phyloP scores from a whole-genome alignment of 1,284 basidiomycete genomes.

The Irpex rosettiformis region DNA sequence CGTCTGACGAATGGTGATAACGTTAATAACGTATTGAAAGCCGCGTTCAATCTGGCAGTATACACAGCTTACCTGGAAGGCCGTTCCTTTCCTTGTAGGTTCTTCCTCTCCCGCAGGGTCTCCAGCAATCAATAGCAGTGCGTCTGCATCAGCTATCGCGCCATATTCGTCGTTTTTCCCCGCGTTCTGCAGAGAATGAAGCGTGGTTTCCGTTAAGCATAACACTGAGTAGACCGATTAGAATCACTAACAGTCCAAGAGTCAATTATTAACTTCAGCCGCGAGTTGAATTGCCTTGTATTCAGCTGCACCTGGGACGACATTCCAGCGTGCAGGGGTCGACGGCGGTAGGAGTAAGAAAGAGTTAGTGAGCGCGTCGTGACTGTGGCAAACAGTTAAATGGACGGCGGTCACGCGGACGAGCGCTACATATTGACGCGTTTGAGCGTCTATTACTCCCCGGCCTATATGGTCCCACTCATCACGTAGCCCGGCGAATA shows the following conservation, averaged over 20 bases:
- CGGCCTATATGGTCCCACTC: background rate
- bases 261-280: slow-evolving; percentile 65
- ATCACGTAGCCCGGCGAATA: background rate
- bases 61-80: slow-evolving; percentile 70
- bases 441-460: background rate
- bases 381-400: slow-evolving; percentile 9
- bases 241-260: slow-evolving; percentile 67
- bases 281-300: slow-evolving; percentile 54
- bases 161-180: slow-evolving; percentile 68
- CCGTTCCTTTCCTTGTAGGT: slow-evolving; percentile 83
- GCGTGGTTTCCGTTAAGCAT: background rate
- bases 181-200: slow-evolving; percentile 40
- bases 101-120: slow-evolving; percentile 84
- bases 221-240: slow-evolving; percentile 1
- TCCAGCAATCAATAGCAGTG: slow-evolving; percentile 77
- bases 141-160: slow-evolving; percentile 63
- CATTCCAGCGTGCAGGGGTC: slow-evolving; percentile 9
- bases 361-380: slow-evolving; percentile 23
- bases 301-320: slow-evolving; percentile 40
- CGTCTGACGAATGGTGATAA: slow-evolving; percentile 51
- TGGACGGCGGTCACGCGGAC: slow-evolving; percentile 6
- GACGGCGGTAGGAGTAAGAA: slow-evolving; percentile 16
- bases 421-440: slow-evolving; percentile 12
- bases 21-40: slow-evolving; percentile 3
- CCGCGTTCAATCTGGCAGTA: slow-evolving; percentile 10